These are phyloP conservation scores for Globisporangium abappressorium DNA, from an alignment of 352 stramenopile species.

Conservation along the genomic window DNA sequence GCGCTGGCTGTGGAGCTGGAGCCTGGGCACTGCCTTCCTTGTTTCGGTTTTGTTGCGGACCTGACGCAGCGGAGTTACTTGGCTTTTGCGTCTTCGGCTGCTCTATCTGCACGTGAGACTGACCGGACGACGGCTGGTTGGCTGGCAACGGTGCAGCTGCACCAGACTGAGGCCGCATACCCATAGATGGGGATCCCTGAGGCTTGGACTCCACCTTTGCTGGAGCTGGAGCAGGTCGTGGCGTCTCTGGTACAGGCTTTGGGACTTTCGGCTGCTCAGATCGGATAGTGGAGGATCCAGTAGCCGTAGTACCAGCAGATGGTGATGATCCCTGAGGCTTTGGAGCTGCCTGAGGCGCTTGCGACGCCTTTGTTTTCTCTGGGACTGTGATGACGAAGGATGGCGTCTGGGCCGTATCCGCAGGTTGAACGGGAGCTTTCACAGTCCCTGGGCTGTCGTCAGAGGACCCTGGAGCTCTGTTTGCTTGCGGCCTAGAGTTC, in stretches of 20 bases:
- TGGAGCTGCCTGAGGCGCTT: not conserved
- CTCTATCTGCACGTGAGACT: not conserved
- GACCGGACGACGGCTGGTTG: not conserved
- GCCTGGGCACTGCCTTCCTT: not conserved
- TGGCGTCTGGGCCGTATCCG: not conserved
- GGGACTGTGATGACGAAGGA: not conserved
- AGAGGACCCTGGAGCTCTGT: not conserved
- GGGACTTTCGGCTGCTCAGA: not conserved
- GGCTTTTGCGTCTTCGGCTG: not conserved
- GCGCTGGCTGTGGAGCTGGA: not conserved
- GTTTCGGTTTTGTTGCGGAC: not conserved
- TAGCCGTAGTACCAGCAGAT: not conserved
- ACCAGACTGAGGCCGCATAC: not conserved
- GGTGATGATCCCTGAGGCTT: not conserved
- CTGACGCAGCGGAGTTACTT: not conserved
- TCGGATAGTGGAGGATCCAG: not conserved
- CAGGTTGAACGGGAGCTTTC: not conserved
- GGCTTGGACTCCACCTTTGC: not conserved
- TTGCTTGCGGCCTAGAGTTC: not conserved
- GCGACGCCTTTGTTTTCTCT: not conserved
- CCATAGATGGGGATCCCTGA: not conserved
- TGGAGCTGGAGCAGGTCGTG: not conserved
- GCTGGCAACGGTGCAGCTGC: not conserved
- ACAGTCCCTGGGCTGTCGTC: constrained; percentile 6
- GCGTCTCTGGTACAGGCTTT: not conserved